phyloP scores from a whole-genome alignment of 345 rosid genomes.

The Diplotaxis tenuifolia region DNA sequence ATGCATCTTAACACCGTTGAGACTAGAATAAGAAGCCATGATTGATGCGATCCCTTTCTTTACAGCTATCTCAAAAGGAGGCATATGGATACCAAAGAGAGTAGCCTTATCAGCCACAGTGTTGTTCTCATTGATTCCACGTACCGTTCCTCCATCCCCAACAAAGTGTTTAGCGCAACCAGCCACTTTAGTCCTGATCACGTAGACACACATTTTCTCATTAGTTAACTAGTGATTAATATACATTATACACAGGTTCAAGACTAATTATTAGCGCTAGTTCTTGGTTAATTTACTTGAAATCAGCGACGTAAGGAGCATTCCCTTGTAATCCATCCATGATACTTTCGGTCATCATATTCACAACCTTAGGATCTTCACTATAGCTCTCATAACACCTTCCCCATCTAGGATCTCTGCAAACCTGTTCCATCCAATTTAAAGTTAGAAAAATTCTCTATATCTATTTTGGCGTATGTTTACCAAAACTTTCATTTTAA shows the following conservation, averaged over 20 bases:
- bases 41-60: slow-evolving; percentile 81
- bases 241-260: background rate
- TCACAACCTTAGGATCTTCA: slow-evolving; percentile 69
- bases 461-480: background rate
- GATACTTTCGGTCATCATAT: slow-evolving; percentile 67
- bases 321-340: slow-evolving; percentile 83
- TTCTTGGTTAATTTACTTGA: slow-evolving; percentile 19
- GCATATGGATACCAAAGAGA: slow-evolving; percentile 68
- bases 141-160: slow-evolving; percentile 87
- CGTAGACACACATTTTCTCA: background rate
- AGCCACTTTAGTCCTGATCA: slow-evolving; percentile 64
- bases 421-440: slow-evolving; percentile 50
- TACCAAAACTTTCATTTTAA: too few species aligned
- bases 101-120: slow-evolving; percentile 54
- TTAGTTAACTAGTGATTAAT: background rate
- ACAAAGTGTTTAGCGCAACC: slow-evolving; percentile 94
- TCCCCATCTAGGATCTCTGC: slow-evolving; percentile 98
- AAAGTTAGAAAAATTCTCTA: background rate
- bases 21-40: slow-evolving; percentile 93
- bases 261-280: background rate
- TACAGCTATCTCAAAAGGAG: slow-evolving; percentile 63
- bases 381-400: slow-evolving; percentile 94
- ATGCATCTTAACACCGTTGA: slow-evolving; percentile 89
- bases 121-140: slow-evolving; percentile 76
- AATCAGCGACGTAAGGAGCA: slow-evolving; percentile 50